phyloP scores from a whole-genome alignment of 768 basidiomycete genomes.

The Rhodotorula toruloides region DNA sequence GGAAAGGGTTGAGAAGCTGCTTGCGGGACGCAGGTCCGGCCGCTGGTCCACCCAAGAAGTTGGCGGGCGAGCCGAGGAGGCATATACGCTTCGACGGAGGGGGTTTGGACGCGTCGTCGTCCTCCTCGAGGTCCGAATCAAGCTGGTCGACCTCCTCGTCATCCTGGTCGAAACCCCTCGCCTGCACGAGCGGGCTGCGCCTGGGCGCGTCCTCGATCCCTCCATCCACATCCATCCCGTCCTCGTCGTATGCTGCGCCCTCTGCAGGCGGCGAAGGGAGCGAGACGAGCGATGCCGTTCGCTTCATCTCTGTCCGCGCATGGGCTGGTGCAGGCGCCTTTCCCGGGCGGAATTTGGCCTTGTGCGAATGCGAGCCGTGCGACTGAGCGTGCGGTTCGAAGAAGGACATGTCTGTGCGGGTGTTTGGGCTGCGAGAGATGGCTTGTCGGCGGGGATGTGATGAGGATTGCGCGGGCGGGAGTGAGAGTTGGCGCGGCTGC shows the following conservation, averaged over 20 bases:
- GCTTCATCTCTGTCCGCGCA: too few species aligned
- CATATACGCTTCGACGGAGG: not conserved
- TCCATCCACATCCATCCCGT: constrained; percentile 5
- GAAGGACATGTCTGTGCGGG: too few species aligned
- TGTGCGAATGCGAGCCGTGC: not conserved
- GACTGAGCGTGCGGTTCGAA: too few species aligned
- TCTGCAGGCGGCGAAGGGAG: constrained; percentile 30
- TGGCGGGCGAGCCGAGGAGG: constrained; percentile 26
- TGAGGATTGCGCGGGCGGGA: too few species aligned
- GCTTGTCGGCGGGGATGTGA: too few species aligned
- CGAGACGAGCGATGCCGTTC: constrained; percentile 22
- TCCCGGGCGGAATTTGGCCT: not conserved
- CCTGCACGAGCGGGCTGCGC: not conserved
- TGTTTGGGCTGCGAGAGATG: too few species aligned
- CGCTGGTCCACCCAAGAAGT: constrained; percentile 3
- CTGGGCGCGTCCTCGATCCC: not conserved
- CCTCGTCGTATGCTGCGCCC: not conserved
- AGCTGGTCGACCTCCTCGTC: constrained; percentile 29
- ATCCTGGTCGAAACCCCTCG: not conserved
- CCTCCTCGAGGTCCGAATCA: constrained; percentile 11
- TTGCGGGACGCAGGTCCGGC: constrained; percentile 3
- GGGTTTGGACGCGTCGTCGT: not conserved
- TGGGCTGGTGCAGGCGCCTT: not conserved
- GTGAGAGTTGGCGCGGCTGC: too few species aligned
- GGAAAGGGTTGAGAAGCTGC: constrained; percentile 32